Base-by-base conservation (phyloP, 2,329 filamentous ascomycete species). In the Penicillium sp. region DNA sequence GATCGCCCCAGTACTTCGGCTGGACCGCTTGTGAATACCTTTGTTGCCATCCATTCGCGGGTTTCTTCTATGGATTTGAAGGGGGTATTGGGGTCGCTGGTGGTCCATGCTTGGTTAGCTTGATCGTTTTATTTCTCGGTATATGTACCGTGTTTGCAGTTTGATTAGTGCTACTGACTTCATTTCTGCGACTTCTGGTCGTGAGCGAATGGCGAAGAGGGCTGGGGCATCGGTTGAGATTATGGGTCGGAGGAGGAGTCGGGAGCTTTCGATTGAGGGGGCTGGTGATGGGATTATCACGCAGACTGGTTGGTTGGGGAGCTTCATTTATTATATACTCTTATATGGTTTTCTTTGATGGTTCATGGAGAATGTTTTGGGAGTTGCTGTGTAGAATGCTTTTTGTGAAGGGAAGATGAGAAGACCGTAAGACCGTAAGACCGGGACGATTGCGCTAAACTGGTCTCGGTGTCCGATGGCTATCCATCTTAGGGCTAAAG, bases 131-230 rank as follows among this genome's bases (percentile, higher is more conserved):
- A 16, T 16, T 25, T 10, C 5, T 22, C 5, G 19, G 19, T 22
- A 22, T 22, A 22, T 22, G 19, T 22, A n/a, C n/a, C n/a, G n/a
- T n/a, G n/a, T n/a, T n/a, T n/a, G n/a, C n/a, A n/a, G n/a, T n/a
- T n/a, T n/a, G n/a, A n/a, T n/a, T n/a, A n/a, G n/a, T n/a, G n/a
- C n/a, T 11, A 49, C 53, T 29, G 25, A 64, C 61, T 64, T 63
- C n/a, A 49, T 52, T 19, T 43, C 46, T 11, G 62, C 59, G 2
- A 64, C 59, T 50, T 64, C 60, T 13, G 60, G 60, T 6, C 48
- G 43, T 8, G 54, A 54, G 8, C 61, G 62, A 43, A 64, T 54
- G 4, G 57, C 60, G 16, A 60, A 58, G 2, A 64, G 46, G n/a
- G 54, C 57, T 4, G 44, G 18, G 8, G 48, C 50, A 27, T 64